A percentile compares a stretch with the other conserved stretches of the same genome.
phyloP scores from a whole-genome alignment of 139 green algal genomes.

The Chlorella sp. region DNA sequence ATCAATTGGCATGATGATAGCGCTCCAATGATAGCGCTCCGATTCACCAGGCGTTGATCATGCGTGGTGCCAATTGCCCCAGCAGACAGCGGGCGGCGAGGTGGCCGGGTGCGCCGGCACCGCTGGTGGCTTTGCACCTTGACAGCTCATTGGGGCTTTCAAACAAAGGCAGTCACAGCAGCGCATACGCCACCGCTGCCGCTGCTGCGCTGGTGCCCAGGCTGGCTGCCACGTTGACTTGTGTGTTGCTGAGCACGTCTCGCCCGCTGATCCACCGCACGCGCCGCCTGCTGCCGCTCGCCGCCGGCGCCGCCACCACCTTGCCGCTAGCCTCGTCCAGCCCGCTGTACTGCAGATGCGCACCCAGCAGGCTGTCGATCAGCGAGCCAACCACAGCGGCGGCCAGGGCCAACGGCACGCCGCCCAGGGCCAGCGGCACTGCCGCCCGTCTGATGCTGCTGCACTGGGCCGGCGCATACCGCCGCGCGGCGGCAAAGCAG shows the following conservation, averaged over 20 bases:
- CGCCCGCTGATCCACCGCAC: constrained; percentile 60
- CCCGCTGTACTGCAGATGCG: constrained; percentile 90
- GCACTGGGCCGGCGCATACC: background rate
- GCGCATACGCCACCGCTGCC: background rate
- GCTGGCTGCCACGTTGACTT: constrained; percentile 32
- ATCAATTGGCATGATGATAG: background rate
- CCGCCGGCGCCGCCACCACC: constrained; percentile 45
- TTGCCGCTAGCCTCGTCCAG: constrained; percentile 47
- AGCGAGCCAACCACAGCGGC: constrained; percentile 83
- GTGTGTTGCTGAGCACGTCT: constrained; percentile 39
- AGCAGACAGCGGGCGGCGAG: background rate
- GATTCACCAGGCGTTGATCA: background rate
- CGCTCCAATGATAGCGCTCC: background rate
- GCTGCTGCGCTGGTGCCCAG: background rate
- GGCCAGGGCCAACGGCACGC: constrained; percentile 45
- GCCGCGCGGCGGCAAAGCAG: constrained; percentile 29
- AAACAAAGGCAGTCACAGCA: background rate
- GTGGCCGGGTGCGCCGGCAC: too few species aligned
- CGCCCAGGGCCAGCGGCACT: background rate
- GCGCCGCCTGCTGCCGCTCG: constrained; percentile 24
- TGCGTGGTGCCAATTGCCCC: background rate
- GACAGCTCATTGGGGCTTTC: background rate
- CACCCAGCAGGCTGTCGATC: constrained; percentile 92
- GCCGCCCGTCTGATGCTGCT: background rate
- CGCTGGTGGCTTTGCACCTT: too few species aligned